phyloP scores from a whole-genome alignment of 345 rosid genomes.

The Moringa oleifera region DNA sequence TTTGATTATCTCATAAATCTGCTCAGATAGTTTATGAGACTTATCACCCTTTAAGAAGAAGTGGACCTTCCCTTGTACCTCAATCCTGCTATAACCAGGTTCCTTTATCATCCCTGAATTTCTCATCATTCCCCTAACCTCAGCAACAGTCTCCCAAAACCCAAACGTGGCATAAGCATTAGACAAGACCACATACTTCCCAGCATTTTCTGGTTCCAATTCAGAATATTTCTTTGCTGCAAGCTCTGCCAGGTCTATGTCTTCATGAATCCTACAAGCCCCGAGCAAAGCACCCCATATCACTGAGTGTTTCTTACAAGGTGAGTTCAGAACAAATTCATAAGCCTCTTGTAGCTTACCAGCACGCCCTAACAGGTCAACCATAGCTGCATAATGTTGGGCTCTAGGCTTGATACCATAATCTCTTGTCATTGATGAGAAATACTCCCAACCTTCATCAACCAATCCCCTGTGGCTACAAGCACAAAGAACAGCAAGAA shows the following conservation, averaged over 20 bases:
- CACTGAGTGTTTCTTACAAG: conserved; percentile 47
- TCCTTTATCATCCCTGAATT: conserved; percentile 44
- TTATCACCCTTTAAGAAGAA: conserved; percentile 45
- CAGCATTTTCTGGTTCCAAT: conserved; percentile 56
- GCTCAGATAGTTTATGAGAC: conserved; percentile 38
- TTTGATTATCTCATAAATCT: conserved; percentile 41
- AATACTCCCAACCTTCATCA: conserved; percentile 45
- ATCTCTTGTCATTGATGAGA: conserved; percentile 47
- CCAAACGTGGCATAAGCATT: conserved; percentile 63
- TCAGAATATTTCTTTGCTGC: conserved; percentile 50
- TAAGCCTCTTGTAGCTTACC: conserved; percentile 65
- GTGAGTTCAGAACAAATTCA: conserved; percentile 49
- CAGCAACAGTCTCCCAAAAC: conserved; percentile 51
- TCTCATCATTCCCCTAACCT: conserved; percentile 52
- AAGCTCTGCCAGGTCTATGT: conserved; percentile 42
- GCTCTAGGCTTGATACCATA: conserved; percentile 55
- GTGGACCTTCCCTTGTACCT: conserved; percentile 48
- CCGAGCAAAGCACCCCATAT: conserved; percentile 74
- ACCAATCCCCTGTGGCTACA: conserved; percentile 74
- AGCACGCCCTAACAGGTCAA: conserved; percentile 63
- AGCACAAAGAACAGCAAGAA: conserved; percentile 64
- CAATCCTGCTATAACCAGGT: conserved; percentile 64
- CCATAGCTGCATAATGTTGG: conserved; percentile 66
- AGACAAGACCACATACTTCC: conserved; percentile 60
- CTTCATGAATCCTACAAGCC: conserved; percentile 61